Evolutionary conservation across 371 early-diverging fungal genomes (phyloP).

Genomic region (Racocetra persica): DNA sequence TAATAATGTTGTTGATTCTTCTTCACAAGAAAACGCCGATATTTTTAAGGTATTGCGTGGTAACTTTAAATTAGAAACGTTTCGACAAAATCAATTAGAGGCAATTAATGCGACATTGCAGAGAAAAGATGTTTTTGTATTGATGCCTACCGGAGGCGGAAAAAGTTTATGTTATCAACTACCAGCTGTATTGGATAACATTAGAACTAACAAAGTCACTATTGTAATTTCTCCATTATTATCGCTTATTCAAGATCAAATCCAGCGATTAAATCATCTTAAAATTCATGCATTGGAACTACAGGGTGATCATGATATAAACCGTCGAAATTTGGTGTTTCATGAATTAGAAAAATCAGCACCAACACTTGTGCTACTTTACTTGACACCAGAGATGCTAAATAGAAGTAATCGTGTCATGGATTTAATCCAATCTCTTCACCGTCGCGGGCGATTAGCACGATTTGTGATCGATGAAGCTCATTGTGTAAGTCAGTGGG

Average conservation of each 20-base stretch:
- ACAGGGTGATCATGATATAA: not conserved
- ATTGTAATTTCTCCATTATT: not conserved
- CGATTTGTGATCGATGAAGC: conserved; percentile 98
- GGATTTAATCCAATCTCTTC: not conserved
- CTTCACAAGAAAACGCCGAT: not conserved
- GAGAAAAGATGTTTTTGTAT: not conserved
- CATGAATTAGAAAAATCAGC: not conserved
- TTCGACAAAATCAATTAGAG: not conserved
- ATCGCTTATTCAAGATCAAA: conserved; percentile 17
- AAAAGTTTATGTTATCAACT: conserved; percentile 20
- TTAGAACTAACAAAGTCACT: not conserved
- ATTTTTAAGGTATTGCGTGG: not conserved
- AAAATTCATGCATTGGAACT: not conserved
- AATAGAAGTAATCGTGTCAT: not conserved
- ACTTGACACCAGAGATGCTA: not conserved
- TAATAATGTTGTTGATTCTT: too few relatives aligned
- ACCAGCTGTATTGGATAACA: conserved; percentile 1
- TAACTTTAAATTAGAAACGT: not conserved
- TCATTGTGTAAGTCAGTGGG: conserved; percentile 80
- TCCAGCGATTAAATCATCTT: not conserved
- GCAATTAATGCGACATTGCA: not conserved
- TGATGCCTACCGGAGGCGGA: conserved; percentile 10
- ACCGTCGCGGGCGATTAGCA: not conserved
- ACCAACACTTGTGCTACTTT: not conserved
- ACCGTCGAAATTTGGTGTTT: not conserved